A percentile compares a stretch with the other conserved stretches of the same genome.
Evolutionary conservation across 345 rosid species (phyloP).

Genomic region (Lenwebbia sp.): DNA sequence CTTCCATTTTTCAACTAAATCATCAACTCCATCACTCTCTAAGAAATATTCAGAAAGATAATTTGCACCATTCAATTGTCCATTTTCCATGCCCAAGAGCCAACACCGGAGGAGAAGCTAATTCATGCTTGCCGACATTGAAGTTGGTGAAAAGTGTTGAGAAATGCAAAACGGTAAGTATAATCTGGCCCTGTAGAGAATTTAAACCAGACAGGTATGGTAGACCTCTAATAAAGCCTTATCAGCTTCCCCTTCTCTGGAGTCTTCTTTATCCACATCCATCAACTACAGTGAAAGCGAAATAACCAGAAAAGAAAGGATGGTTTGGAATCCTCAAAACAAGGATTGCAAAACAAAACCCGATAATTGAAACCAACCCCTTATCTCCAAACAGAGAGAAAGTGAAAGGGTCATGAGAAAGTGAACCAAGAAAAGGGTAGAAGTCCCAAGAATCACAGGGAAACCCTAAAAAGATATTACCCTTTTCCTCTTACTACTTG

Average conservation of each 20-base stretch:
- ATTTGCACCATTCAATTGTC: conserved; percentile 13
- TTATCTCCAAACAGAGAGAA: conserved; percentile 11
- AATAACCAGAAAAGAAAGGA: conserved; percentile 14
- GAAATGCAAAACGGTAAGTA: conserved; percentile 21
- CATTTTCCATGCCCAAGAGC: conserved; percentile 39
- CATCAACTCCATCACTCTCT: conserved; percentile 21
- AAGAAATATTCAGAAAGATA: conserved; percentile 19
- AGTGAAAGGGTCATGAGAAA: conserved; percentile 37
- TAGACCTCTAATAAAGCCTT: neutral
- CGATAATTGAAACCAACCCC: neutral
- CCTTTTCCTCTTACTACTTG: conserved; percentile 17
- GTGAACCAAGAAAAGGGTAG: conserved; percentile 24
- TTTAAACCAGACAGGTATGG: neutral
- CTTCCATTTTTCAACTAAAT: conserved; percentile 42
- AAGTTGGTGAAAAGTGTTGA: neutral
- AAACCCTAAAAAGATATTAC: conserved; percentile 22
- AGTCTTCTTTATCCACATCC: conserved; percentile 25
- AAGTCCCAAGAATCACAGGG: conserved; percentile 37
- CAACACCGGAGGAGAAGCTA: neutral
- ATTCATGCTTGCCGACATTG: neutral
- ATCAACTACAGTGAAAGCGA: conserved; percentile 21
- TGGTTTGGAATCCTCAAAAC: neutral
- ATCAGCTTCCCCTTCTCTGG: conserved; percentile 1
- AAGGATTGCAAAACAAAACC: neutral
- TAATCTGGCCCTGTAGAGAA: conserved; percentile 13